Evolutionary conservation across 768 basidiomycete genomes (phyloP).

Genomic region (Lepiota venenata): DNA sequence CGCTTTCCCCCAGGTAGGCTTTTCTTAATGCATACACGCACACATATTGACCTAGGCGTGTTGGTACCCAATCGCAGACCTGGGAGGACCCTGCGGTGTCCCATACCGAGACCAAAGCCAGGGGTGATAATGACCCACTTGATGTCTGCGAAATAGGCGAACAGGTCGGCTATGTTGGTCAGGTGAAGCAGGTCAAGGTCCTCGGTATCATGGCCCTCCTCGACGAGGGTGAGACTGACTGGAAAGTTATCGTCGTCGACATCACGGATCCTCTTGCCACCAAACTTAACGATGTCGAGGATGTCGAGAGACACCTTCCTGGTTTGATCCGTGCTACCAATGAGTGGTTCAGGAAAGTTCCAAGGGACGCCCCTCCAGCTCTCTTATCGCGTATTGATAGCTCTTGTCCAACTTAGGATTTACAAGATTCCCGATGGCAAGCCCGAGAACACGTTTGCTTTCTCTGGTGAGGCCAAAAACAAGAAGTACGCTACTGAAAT

Average conservation of each 20-base stretch:
- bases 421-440: slow-evolving; percentile 97
- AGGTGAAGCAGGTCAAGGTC: slow-evolving; percentile 99
- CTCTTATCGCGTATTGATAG: neutral
- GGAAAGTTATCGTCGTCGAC: slow-evolving; percentile 99
- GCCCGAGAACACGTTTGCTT: slow-evolving; percentile 97
- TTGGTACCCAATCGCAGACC: slow-evolving; percentile 50
- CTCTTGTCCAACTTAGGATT: slow-evolving; percentile 47
- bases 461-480: slow-evolving; percentile 99
- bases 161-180: slow-evolving; percentile 94
- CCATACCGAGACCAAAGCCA: slow-evolving; percentile 97
- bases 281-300: slow-evolving; percentile 98
- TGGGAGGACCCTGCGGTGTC: slow-evolving; percentile 92
- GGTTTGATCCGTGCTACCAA: slow-evolving; percentile 96
- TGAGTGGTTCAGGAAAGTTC: slow-evolving; percentile 91
- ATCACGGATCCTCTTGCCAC: slow-evolving; percentile 92
- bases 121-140: slow-evolving; percentile 98
- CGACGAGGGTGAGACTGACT: slow-evolving; percentile 99
- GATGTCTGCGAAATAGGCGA: slow-evolving; percentile 99
- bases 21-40: neutral
- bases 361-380: neutral
- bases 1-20: slow-evolving; percentile 90
- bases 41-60: neutral
- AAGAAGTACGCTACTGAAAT: slow-evolving; percentile 99
- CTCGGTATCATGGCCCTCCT: slow-evolving; percentile 99
- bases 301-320: slow-evolving; percentile 96